A percentile compares a stretch with the other conserved stretches of the same genome.
Evolutionary conservation across 1,284 basidiomycete genomes (phyloP).

Genomic region (Cutaneotrichosporon dermatis): DNA sequence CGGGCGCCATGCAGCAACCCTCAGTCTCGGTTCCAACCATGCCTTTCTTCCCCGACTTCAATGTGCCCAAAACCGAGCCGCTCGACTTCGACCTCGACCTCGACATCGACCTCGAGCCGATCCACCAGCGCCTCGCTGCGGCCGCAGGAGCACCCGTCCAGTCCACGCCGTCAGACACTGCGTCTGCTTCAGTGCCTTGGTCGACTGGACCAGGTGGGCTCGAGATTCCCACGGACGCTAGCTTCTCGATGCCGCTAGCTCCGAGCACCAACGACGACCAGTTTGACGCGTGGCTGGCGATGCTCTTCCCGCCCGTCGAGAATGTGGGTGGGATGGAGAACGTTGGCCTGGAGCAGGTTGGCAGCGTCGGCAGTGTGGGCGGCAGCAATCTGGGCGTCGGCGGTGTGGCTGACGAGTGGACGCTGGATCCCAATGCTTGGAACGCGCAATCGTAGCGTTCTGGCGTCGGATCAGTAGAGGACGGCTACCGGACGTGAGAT

Average conservation of each 20-base stretch:
- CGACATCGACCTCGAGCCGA: not conserved
- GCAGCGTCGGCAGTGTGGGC: no score
- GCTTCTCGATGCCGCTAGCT: not conserved
- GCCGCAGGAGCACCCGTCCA: not conserved
- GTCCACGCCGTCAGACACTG: not conserved
- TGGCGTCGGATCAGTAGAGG: no score
- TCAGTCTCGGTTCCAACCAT: not conserved
- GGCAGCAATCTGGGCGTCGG: no score
- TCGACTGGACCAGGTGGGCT: not conserved
- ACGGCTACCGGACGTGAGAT: no score
- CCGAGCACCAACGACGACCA: constrained; percentile 11
- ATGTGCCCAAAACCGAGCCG: not conserved
- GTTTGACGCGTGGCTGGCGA: constrained; percentile 16
- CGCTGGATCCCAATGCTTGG: not conserved
- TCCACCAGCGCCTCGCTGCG: not conserved
- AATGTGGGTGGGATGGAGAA: not conserved
- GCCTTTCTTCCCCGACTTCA: not conserved
- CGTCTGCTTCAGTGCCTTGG: not conserved
- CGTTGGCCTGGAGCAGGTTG: no score
- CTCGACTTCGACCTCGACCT: not conserved
- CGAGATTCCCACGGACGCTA: not conserved
- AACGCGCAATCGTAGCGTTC: not conserved
- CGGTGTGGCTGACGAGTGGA: not conserved
- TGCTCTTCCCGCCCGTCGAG: constrained; percentile 11
- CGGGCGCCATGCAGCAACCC: not conserved